Base-by-base conservation (phyloP, 2,329 filamentous ascomycete genomes). In the Clathrospora elynae region DNA sequence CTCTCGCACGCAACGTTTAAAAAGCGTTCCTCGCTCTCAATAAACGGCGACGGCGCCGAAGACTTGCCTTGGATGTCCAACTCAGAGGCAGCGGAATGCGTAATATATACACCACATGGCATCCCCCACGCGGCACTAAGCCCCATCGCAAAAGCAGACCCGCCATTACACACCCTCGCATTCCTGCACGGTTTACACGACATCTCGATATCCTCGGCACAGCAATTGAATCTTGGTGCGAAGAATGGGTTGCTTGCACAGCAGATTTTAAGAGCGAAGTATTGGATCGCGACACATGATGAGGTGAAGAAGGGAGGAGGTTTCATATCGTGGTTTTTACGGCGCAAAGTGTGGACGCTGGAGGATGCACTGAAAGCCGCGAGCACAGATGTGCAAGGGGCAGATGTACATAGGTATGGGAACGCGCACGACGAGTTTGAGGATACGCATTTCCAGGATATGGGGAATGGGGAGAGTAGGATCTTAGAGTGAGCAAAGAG, bases 271-370 rank as follows among this genome's bases (percentile, higher is more conserved):
- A 70, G 73, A 2, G 79, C 81, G 0, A 77, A 72, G 51, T 86
- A 86, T 55, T 87, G 83, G 84, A 67, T 86, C 12, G 77, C 76
- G 0, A 86, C 84, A 17, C 83, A 87, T 53, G 83, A 85, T 51
- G 83, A 86, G 62, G 70, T 79, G 4, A 86, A 86, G 65, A 75
- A 66, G 38, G 82, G 81, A 0, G 75, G 75, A 0, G 82, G 83
- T 0, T 53, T 85, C 4, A 76, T 86, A 7, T 75, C 66, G 2
- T 77, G 71, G 70, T 79, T 68, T 66, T 70, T 79, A 42, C 64
- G 60, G 22, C 55, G 75, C 22, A 75, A 70, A 34, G 59, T 69
- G 0, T 64, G 74, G 51, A 75, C 66, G 0, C 25, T 78, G 8
- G 65, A 72, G 35, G 72, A 78, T 48, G 74, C 84, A 26, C 50